Base-by-base conservation (phyloP, 1,284 basidiomycete species). In the Leccinum colubrinum region DNA sequence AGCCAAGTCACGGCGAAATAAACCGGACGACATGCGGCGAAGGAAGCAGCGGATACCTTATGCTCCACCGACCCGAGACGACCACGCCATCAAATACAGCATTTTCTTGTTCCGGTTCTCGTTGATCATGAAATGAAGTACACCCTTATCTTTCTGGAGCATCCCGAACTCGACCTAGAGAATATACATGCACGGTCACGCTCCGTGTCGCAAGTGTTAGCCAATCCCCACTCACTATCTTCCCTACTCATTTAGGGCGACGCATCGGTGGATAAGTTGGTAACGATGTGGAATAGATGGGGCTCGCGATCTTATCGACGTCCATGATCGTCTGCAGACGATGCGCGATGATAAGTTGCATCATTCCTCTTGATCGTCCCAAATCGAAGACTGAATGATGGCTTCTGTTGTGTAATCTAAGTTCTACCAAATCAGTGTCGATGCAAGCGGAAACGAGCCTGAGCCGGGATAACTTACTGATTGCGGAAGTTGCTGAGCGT, bases 321-420 rank as follows among this genome's bases (percentile, higher is more conserved):
- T 89, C 87, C 79, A 88, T 87, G 66, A 90, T 86, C 1, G 87
- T 90, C 67, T 87, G 86, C 11, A 90, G 74, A 39, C 88, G 82
- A 72, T 90, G 88, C 1, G 88, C 88, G 55, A 90, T 78, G 12
- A 86, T 88, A 53, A 90, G 79, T 4, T 90, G 70, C 0, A 86
- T 89, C 7, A 83, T 82, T 62, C 84, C 84, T 9, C 74, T 77
- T 33, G 88, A 62, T 58, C 72, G 37, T 65, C 68, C 17, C 30
- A 88, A 62, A 77, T 69, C n/a, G 75, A 75, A 5, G 64, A 60
- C 62, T 77, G 78, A 43, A 68, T 66, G 39, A 57, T 60, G 1
- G 70, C 58, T 52, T 77, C 75, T 5, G 75, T 76, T 55, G 71
- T 68, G 15, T 66, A 68, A 65, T 70, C 66, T 68, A 52, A 7